A percentile compares a stretch with the other conserved stretches of the same genome.
phyloP scores from a whole-genome alignment of 768 basidiomycete genomes.

The Tephrocybe sp. region DNA sequence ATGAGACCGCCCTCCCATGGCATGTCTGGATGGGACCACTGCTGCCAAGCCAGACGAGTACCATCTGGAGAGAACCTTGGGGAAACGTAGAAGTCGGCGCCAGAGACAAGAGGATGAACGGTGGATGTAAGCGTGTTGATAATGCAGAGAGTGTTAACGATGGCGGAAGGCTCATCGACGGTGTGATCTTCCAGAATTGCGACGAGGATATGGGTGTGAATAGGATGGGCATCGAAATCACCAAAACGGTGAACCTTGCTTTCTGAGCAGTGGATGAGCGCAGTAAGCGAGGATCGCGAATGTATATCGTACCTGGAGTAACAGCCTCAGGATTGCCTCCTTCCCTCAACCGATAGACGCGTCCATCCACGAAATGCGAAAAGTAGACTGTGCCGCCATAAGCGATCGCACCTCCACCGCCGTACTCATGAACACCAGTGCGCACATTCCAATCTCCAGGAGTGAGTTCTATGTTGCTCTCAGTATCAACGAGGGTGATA shows the following conservation, averaged over 20 bases:
- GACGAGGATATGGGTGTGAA: conserved; percentile 49
- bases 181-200: conserved; percentile 75
- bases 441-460: conserved; percentile 55
- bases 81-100: conserved; percentile 74
- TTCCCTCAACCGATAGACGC: conserved; percentile 41
- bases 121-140: conserved; percentile 47
- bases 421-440: conserved; percentile 64
- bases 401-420: conserved; percentile 54
- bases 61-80: conserved; percentile 24
- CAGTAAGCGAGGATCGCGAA: not conserved
- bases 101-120: conserved; percentile 44
- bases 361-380: conserved; percentile 46
- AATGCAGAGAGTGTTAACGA: conserved; percentile 56
- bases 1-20: conserved; percentile 25
- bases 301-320: conserved; percentile 53
- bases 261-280: conserved; percentile 21
- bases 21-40: conserved; percentile 28
- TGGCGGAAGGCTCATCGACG: conserved; percentile 41
- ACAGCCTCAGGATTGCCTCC: conserved; percentile 42
- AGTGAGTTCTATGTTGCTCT: conserved; percentile 48
- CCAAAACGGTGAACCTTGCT: conserved; percentile 59
- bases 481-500: conserved; percentile 53
- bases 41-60: conserved; percentile 23
- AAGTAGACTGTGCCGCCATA: conserved; percentile 48
- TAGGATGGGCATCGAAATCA: conserved; percentile 58